phyloP scores from a whole-genome alignment of 2,329 filamentous ascomycete genomes.

The Aureobasidium namibiae region DNA sequence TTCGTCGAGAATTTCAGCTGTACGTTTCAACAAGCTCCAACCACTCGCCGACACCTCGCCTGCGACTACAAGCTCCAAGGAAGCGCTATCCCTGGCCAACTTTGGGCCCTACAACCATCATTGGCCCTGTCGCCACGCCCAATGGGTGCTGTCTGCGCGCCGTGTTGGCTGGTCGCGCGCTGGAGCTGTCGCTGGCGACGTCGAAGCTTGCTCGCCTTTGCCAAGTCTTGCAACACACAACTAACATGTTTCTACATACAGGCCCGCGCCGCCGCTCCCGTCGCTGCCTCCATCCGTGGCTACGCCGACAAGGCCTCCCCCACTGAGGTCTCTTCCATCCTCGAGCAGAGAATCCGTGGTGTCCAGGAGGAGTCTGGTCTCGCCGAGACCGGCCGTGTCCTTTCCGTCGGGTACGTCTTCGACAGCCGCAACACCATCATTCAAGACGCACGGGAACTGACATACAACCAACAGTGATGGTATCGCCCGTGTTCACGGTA shows the following conservation, averaged over 20 bases:
- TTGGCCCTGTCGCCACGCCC: slow-evolving; percentile 24
- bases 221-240: slow-evolving; percentile 24
- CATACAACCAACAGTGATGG: slow-evolving; percentile 66
- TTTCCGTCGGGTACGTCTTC: slow-evolving; percentile 88
- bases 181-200: slow-evolving; percentile 9
- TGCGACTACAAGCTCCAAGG: slow-evolving; percentile 34
- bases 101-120: slow-evolving; percentile 14
- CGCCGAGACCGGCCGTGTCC: slow-evolving; percentile 96
- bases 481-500: slow-evolving; percentile 99
- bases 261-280: slow-evolving; percentile 79
- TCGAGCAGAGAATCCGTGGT: slow-evolving; percentile 98
- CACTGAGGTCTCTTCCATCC: slow-evolving; percentile 97
- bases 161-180: not conserved
- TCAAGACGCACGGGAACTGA: slow-evolving; percentile 25
- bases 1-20: slow-evolving; percentile 81
- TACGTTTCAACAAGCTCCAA: slow-evolving; percentile 54
- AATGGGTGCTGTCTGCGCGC: slow-evolving; percentile 15
- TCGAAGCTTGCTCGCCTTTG: slow-evolving; percentile 5
- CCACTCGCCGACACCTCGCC: slow-evolving; percentile 34
- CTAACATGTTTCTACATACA: slow-evolving; percentile 47
- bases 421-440: slow-evolving; percentile 18
- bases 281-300: slow-evolving; percentile 70
- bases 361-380: slow-evolving; percentile 94
- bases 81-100: slow-evolving; percentile 20
- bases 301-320: slow-evolving; percentile 90